A percentile compares a stretch with the other conserved stretches of the same genome.
Evolutionary conservation across 176 grass and related monocot genomes (phyloP).

Genomic region (barley (Hordeum vulgare)): MorexV3_pseudomolecules_assembly NC_058522.1:538645161-538645660

Average conservation of each 20-base stretch:
- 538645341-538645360: constrained; percentile 81
- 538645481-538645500: neutral
- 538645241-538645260: constrained; percentile 79
- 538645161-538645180: neutral
- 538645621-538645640: too few relatives aligned
- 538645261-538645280: constrained; percentile 65
- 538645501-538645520: neutral
- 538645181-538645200: neutral
- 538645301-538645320: neutral
- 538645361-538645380: constrained; percentile 71
- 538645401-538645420: constrained; percentile 63
- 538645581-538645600: too few relatives aligned
- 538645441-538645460: constrained; percentile 13
- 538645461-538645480: neutral
- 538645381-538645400: constrained; percentile 59
- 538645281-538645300: constrained; percentile 25
- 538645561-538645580: too few relatives aligned
- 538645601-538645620: too few relatives aligned
- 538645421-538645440: constrained; percentile 48
- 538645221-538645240: constrained; percentile 91
- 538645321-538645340: neutral
- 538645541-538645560: too few relatives aligned
- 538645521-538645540: neutral
- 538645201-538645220: constrained; percentile 54
- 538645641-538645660: neutral